Conservation (phyloP, 108 stramenopile species). For the Fragilariopsis cylindrus region DNA sequence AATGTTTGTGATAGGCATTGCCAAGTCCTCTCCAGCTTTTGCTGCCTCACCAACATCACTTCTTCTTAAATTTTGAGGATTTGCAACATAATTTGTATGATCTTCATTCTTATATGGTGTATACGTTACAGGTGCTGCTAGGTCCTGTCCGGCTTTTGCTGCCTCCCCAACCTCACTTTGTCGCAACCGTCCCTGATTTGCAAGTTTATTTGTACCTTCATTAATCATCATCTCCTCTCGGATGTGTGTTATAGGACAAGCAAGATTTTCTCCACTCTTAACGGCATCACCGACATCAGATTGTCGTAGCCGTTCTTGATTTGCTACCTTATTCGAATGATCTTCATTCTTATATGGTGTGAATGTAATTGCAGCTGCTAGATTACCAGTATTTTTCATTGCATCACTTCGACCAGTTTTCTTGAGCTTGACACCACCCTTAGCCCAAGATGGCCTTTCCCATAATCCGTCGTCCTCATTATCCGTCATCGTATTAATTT, state of each 20-base stretch:
- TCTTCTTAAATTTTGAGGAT: slow-evolving; percentile 17
- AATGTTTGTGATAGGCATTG: slow-evolving; percentile 42
- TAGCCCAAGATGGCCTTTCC: slow-evolving; percentile 43
- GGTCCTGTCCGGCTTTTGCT: slow-evolving; percentile 28
- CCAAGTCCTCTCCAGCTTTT: slow-evolving; percentile 25
- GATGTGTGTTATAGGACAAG: slow-evolving; percentile 35
- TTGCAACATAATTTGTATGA: slow-evolving; percentile 34
- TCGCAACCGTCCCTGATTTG: slow-evolving; percentile 17
- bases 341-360: slow-evolving; percentile 41
- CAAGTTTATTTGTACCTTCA: slow-evolving; percentile 30
- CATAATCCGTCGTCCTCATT: slow-evolving; percentile 26
- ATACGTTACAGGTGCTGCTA: slow-evolving; percentile 39
- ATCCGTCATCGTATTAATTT: too few species aligned
- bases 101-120: slow-evolving; percentile 45
- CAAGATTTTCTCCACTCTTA: slow-evolving; percentile 33
- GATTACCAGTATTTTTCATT: slow-evolving; percentile 33
- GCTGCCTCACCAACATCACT: slow-evolving; percentile 24
- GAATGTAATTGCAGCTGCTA: slow-evolving; percentile 41
- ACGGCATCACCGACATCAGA: slow-evolving; percentile 22
- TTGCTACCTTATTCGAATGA: slow-evolving; percentile 34
- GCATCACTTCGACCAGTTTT: slow-evolving; percentile 28
- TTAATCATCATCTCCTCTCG: slow-evolving; percentile 24
- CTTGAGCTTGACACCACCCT: slow-evolving; percentile 33
- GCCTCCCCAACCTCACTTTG: slow-evolving; percentile 25
- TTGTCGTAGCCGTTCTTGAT: slow-evolving; percentile 7